Base-by-base conservation (phyloP, 177 flowering plant genomes). In the Vitis hybrid region DNA sequence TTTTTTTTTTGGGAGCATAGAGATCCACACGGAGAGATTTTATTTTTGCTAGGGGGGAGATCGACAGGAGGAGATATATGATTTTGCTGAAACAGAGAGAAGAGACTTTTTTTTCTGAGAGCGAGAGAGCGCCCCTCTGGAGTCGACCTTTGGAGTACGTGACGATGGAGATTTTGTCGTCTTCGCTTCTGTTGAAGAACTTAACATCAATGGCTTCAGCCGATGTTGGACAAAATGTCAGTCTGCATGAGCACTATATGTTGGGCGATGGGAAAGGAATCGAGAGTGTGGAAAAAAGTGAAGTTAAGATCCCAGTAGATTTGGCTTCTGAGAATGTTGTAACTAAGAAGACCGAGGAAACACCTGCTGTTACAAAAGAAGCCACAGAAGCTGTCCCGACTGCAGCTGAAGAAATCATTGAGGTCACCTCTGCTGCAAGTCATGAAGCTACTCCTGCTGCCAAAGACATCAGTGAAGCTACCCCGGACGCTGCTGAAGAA, bases 191-290 rank as follows among this genome's bases (percentile, higher is more conserved):
- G 18, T 20, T 20, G 20, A 20, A 20, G 20, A 20, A 20, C 20
- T 20, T 20, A 20, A 20, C 20, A 20, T 20, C 20, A 20, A 20
- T 20, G 20, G 20, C 20, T 20, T 20, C 20, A 20, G 20, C 1
- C 20, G 20, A 20, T 20, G 20, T 20, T 20, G 20, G 20, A 20
- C 20, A 20, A 20, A 20, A 20, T 20, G 20, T 20, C 20, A 20
- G 20, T 20, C 20, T 20, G 1, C 20, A 20, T 20, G 20, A 93
- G 98, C 84, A 91, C 70, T 93, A 90, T 68, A 63, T 69, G 11
- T 79, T 93, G 79, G 76, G 84, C 71, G 60, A 86, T 83, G 76
- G 85, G 78, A 65, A 81, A 66, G 71, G 76, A 82, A 58, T n/a
- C 66, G 41, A 75, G 71, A 63, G 71, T 67, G 85, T 70, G 48